A percentile compares a stretch with the other conserved stretches of the same genome.
Conservation (phyloP, 2,329 filamentous ascomycete species). For the Clathrospora elynae region DNA sequence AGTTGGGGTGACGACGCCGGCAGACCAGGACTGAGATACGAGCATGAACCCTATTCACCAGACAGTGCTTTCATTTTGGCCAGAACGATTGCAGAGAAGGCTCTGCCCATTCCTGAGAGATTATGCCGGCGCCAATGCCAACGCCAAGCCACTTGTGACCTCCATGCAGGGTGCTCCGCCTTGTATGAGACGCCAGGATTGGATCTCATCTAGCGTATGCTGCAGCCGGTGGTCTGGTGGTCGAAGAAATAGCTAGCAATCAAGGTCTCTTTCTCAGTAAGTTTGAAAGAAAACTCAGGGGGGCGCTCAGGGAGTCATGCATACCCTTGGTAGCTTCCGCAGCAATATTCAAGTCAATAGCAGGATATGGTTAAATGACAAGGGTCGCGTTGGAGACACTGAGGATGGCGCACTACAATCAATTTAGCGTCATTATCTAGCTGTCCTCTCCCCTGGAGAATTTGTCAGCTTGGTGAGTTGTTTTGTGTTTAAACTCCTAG, state of each 20-base stretch:
- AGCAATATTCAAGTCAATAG: no score
- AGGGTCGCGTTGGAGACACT: no score
- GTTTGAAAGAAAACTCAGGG: no score
- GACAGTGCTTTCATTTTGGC: conserved; percentile 6
- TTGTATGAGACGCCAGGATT: no score
- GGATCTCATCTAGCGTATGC: no score
- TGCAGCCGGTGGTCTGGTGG: no score
- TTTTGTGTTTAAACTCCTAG: conserved; percentile 1
- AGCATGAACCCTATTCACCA: conserved; percentile 9
- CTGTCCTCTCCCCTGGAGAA: conserved; percentile 1
- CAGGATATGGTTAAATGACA: no score
- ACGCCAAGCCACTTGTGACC: conserved; percentile 3
- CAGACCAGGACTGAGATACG: conserved; percentile 5
- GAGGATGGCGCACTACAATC: neutral
- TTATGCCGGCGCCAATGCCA: neutral
- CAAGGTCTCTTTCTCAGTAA: no score
- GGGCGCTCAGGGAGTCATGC: neutral
- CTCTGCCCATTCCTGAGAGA: conserved; percentile 1
- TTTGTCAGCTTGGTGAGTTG: no score
- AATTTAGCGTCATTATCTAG: conserved; percentile 1
- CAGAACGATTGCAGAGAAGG: conserved; percentile 3
- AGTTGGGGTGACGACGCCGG: conserved; percentile 3
- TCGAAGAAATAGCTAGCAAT: no score
- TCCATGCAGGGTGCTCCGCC: no score
- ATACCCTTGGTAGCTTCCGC: no score